A percentile compares a stretch with the other conserved stretches of the same genome.
Conservation (phyloP, 768 basidiomycete species). For the Saitozyma podzolica region DNA sequence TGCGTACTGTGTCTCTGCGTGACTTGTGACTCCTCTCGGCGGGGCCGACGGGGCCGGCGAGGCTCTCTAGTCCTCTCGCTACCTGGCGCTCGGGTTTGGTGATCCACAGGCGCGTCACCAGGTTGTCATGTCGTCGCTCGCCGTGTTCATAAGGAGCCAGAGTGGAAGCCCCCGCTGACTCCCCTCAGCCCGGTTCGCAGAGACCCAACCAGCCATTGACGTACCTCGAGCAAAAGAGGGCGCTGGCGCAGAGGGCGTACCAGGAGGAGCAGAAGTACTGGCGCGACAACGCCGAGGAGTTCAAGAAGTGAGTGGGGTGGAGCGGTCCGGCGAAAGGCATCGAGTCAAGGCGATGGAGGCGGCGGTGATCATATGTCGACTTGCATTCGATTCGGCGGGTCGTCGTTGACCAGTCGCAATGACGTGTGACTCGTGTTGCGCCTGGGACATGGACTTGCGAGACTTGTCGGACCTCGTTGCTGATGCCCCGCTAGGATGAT, state of each 20-base stretch:
- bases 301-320: constrained; percentile 49
- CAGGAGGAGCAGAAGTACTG: constrained; percentile 52
- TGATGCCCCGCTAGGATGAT: constrained; percentile 36
- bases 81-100: too few relatives aligned
- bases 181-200: constrained; percentile 31
- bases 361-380: not conserved
- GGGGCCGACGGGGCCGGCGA: too few relatives aligned
- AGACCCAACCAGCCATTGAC: constrained; percentile 50
- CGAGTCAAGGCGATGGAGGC: not conserved
- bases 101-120: not conserved
- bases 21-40: too few relatives aligned
- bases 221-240: constrained; percentile 52
- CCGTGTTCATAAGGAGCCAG: too few relatives aligned
- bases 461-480: not conserved
- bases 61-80: too few relatives aligned
- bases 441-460: not conserved
- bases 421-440: too few relatives aligned
- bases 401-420: too few relatives aligned
- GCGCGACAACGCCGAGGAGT: constrained; percentile 50
- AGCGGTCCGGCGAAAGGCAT: not conserved
- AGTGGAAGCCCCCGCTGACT: constrained; percentile 1
- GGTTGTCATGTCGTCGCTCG: too few relatives aligned
- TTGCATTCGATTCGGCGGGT: too few relatives aligned
- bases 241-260: constrained; percentile 49
- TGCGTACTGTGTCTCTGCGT: constrained; percentile 18